Base-by-base conservation (phyloP, 1,284 basidiomycete genomes). In the Moniliella sp. region DNA sequence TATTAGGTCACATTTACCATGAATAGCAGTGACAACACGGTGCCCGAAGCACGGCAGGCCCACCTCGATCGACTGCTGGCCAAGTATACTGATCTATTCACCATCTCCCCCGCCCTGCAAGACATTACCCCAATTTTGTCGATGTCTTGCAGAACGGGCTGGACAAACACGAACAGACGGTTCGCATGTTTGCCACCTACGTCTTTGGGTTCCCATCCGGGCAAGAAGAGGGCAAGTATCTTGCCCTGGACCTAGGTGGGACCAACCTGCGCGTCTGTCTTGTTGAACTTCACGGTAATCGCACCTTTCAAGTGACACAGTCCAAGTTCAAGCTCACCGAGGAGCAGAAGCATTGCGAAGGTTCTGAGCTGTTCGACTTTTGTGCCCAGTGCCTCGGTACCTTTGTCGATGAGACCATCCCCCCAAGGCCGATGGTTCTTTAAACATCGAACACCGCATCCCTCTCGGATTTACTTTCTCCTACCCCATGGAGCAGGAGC, bases 321-420 rank as follows among this genome's bases (percentile, higher is more conserved):
- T 78, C 83, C 32, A 97, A 97, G 65, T 94, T 94, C 64, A 77
- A 84, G 36, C 71, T 97, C 33, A 78, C 81, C 2, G 88, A 97
- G 56, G 91, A 94, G 54, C 88, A 97, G 64, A 97, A 97, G 65
- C 84, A 91, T 46, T 79, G 78, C n/a, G 84, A 94, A 21, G 88
- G 88, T 4, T 75, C 82, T 58, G 74, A 76, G 40, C 66, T 97
- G 36, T 88, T 97, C 47, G 91, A 99, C 64, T 97, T 97, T 59
- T 97, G 88, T 58, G 88, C 82, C 0, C 75, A 91, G 60, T 93
- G 80, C 61, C 64, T 94, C 40, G 76, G 80, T 59, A 76, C 73
- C 9, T 97, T 97, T 63, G 71, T 93, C 48, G 69, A 75, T 17
- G 72, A 74, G 11, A 77, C 80, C 47, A 68, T 75, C 31, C 68